A percentile compares a stretch with the other conserved stretches of the same genome.
These are phyloP conservation scores for Fomitopsis betulina DNA, from an alignment of 1,284 basidiomycete genomes.

Conservation along the genomic window DNA sequence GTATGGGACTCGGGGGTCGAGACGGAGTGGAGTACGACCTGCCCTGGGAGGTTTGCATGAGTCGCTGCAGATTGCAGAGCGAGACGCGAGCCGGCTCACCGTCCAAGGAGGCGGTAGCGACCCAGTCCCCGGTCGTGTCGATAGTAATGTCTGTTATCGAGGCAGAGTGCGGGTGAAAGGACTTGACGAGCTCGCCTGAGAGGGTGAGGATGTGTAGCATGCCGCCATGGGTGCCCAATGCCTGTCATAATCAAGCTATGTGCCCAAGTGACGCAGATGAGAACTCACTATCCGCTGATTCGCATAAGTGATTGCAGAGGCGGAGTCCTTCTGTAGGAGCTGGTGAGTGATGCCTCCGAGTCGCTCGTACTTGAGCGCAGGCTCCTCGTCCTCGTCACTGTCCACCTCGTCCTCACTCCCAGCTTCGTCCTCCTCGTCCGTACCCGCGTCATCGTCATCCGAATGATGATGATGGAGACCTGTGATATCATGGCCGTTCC, in stretches of 20 bases:
- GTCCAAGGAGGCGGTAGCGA: slow-evolving; percentile 92
- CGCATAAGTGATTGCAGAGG: slow-evolving; percentile 78
- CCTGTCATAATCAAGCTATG: slow-evolving; percentile 38
- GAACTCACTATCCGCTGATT: slow-evolving; percentile 66
- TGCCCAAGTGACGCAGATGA: not conserved
- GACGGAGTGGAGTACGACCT: slow-evolving; percentile 86
- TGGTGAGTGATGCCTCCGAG: slow-evolving; percentile 74
- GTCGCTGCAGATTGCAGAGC: not conserved
- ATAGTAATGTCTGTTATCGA: slow-evolving; percentile 84
- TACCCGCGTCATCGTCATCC: not conserved
- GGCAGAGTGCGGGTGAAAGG: slow-evolving; percentile 90
- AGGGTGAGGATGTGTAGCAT: slow-evolving; percentile 87
- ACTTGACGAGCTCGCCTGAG: slow-evolving; percentile 81
- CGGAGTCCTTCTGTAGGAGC: slow-evolving; percentile 86
- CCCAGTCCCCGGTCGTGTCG: slow-evolving; percentile 84
- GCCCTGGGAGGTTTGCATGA: slow-evolving; percentile 47
- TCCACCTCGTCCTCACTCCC: slow-evolving; percentile 12
- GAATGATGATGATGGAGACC: not conserved
- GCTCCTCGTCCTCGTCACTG: slow-evolving; percentile 71
- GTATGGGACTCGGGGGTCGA: slow-evolving; percentile 79
- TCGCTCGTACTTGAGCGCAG: slow-evolving; percentile 86
- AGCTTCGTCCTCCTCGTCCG: slow-evolving; percentile 1
- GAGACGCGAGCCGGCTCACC: slow-evolving; percentile 47
- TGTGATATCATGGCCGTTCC: not conserved
- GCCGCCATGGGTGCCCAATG: slow-evolving; percentile 88